Conservation (phyloP, 2,329 filamentous ascomycete genomes). For the Penicillium sp. region DNA sequence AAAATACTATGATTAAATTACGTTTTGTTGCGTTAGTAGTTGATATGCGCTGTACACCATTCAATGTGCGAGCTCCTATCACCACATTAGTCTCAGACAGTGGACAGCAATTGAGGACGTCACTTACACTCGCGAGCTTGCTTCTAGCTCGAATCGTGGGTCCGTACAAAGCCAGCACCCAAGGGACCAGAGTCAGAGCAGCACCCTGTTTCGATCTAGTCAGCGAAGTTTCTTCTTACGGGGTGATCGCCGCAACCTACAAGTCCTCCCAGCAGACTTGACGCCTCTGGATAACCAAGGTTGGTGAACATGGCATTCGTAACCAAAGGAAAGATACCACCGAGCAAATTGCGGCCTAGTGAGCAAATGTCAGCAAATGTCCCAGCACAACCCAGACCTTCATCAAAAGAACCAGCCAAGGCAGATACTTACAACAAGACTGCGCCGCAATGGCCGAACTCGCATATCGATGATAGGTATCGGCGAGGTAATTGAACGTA, state of each 20-base stretch:
- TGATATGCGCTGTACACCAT: not conserved
- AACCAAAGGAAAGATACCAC: conserved; percentile 70
- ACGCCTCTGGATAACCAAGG: conserved; percentile 62
- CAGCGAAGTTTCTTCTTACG: not conserved
- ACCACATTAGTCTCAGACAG: conserved; percentile 1
- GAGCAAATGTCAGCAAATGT: not conserved
- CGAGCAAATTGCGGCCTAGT: conserved; percentile 62
- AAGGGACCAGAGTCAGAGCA: conserved; percentile 69
- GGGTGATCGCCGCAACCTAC: conserved; percentile 31
- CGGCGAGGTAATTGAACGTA: conserved; percentile 86
- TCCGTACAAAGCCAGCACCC: conserved; percentile 73
- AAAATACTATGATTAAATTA: conserved; percentile 3
- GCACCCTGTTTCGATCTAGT: conserved; percentile 33
- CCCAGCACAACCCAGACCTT: not conserved
- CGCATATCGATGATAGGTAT: conserved; percentile 76
- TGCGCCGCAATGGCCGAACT: conserved; percentile 79
- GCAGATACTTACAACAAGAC: conserved; percentile 54
- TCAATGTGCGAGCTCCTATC: conserved; percentile 17
- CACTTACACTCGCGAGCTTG: conserved; percentile 59
- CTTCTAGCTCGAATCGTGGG: conserved; percentile 65
- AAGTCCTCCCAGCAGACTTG: conserved; percentile 66
- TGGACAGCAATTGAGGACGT: not conserved
- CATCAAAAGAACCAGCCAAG: not conserved
- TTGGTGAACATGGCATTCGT: conserved; percentile 63
- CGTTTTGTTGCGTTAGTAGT: not conserved